Conservation (phyloP, 441 rosid species). For the Arabidopsis lyrata region DNA sequence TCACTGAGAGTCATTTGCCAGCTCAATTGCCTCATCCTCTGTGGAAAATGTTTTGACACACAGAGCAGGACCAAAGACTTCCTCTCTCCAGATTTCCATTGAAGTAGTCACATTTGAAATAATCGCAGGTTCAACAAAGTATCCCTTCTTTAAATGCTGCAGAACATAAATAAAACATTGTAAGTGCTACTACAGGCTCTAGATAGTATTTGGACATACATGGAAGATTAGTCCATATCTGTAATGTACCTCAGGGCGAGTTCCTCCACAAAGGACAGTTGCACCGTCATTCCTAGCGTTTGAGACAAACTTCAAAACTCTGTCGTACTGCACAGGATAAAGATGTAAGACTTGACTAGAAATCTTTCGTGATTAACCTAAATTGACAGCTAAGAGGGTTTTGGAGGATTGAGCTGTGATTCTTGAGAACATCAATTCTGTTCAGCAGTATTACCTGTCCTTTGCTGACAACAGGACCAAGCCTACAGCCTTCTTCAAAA, state of each 20-base stretch:
- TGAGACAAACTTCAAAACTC: slow-evolving; percentile 71
- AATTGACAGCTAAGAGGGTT: slow-evolving; percentile 10
- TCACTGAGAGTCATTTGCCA: slow-evolving; percentile 94
- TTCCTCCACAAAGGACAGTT: slow-evolving; percentile 81
- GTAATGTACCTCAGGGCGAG: slow-evolving; percentile 68
- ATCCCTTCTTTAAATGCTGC: slow-evolving; percentile 91
- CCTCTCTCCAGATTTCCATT: slow-evolving; percentile 99
- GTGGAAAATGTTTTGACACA: slow-evolving; percentile 85
- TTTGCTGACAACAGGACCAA: slow-evolving; percentile 89
- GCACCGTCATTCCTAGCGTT: slow-evolving; percentile 94
- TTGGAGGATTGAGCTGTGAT: neutral
- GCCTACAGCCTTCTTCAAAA: slow-evolving; percentile 91
- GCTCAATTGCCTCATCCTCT: slow-evolving; percentile 93
- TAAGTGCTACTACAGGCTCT: slow-evolving; percentile 17
- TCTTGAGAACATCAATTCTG: slow-evolving; percentile 16
- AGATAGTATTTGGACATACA: slow-evolving; percentile 19
- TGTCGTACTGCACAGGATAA: slow-evolving; percentile 72
- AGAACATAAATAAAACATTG: slow-evolving; percentile 34
- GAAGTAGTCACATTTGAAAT: slow-evolving; percentile 76
- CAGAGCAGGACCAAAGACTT: slow-evolving; percentile 96
- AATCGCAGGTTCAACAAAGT: slow-evolving; percentile 82
- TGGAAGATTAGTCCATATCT: slow-evolving; percentile 27
- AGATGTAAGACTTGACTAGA: slow-evolving; percentile 19
- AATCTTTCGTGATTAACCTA: neutral
- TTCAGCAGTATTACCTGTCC: slow-evolving; percentile 66